Evolutionary conservation across 805 yeast genomes (phyloP).

Genomic region (Yamadazyma ubonensis): DNA sequence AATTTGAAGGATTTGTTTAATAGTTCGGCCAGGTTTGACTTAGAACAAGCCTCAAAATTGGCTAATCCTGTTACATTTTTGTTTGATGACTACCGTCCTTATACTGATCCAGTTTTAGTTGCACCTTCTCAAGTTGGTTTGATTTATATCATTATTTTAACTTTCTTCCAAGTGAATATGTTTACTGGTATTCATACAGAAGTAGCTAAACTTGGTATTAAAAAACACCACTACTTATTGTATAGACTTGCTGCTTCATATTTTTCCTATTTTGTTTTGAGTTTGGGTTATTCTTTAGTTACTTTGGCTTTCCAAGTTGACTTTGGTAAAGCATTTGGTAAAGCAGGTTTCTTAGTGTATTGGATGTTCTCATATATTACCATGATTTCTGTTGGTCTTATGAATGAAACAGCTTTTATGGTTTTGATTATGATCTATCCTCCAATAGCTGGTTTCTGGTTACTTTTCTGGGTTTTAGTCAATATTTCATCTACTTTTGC

Average conservation of each 20-base stretch:
- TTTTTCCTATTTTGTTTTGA: constrained; percentile 53
- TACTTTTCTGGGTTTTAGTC: constrained; percentile 64
- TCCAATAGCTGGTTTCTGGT: constrained; percentile 68
- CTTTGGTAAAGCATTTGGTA: constrained; percentile 57
- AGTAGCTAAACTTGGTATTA: constrained; percentile 44
- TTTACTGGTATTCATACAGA: constrained; percentile 52
- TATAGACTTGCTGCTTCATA: constrained; percentile 54
- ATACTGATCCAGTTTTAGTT: constrained; percentile 45
- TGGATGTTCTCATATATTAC: constrained; percentile 71
- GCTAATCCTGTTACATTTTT: constrained; percentile 35
- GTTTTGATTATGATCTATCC: constrained; percentile 54
- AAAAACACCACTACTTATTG: constrained; percentile 44
- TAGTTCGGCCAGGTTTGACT: constrained; percentile 7
- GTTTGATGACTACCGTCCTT: constrained; percentile 50
- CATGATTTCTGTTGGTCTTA: constrained; percentile 75
- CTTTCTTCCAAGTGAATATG: constrained; percentile 70
- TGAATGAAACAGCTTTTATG: constrained; percentile 64
- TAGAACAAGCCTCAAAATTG: constrained; percentile 17
- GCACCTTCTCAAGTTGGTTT: constrained; percentile 78
- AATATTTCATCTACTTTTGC: constrained; percentile 70
- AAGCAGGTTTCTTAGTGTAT: constrained; percentile 67
- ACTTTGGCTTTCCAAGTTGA: constrained; percentile 68
- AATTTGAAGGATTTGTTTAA: constrained; percentile 21
- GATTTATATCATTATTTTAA: constrained; percentile 66
- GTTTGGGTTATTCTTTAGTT: constrained; percentile 58